phyloP scores from a whole-genome alignment of 495 filamentous ascomycete genomes.

The Xylaria nigripes region DNA sequence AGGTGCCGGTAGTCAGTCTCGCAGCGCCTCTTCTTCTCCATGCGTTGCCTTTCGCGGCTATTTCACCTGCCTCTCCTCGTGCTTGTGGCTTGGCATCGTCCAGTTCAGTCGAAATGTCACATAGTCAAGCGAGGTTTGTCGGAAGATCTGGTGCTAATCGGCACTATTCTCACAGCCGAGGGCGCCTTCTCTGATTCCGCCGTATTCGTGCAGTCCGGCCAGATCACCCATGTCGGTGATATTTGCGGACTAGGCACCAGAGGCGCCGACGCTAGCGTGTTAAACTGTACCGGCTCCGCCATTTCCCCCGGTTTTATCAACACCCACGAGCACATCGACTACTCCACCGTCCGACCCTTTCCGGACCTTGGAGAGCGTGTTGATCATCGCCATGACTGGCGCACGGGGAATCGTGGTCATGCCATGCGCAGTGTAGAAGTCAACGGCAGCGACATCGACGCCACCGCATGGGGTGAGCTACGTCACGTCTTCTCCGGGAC shows the following conservation, averaged over 20 bases:
- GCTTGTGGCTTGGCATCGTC: neutral
- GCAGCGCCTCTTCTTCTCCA: neutral
- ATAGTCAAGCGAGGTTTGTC: conserved; percentile 10
- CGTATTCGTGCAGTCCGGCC: conserved; percentile 9
- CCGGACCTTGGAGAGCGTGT: conserved; percentile 9
- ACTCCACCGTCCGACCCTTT: conserved; percentile 6
- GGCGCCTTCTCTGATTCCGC: neutral
- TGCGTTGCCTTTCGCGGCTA: neutral
- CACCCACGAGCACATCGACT: conserved; percentile 42
- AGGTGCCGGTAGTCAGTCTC: too few species aligned
- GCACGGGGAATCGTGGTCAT: conserved; percentile 4
- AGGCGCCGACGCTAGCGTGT: conserved; percentile 17
- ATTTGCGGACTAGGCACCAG: conserved; percentile 3
- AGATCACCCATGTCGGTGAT: conserved; percentile 8
- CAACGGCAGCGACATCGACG: conserved; percentile 9
- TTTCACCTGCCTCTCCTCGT: neutral
- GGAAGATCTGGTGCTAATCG: conserved; percentile 3
- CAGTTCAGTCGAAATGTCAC: neutral
- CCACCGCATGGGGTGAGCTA: conserved; percentile 16
- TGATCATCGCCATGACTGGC: conserved; percentile 15
- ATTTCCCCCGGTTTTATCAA: conserved; percentile 49
- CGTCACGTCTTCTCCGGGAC: conserved; percentile 17
- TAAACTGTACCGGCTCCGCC: conserved; percentile 45
- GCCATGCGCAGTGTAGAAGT: conserved; percentile 4
- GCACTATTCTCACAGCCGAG: conserved; percentile 9